Percentiles rank a stretch among this genome's conserved stretches.
phyloP scores from a whole-genome alignment of 805 yeast species.

The Cyberlindnera sargentensis region DNA sequence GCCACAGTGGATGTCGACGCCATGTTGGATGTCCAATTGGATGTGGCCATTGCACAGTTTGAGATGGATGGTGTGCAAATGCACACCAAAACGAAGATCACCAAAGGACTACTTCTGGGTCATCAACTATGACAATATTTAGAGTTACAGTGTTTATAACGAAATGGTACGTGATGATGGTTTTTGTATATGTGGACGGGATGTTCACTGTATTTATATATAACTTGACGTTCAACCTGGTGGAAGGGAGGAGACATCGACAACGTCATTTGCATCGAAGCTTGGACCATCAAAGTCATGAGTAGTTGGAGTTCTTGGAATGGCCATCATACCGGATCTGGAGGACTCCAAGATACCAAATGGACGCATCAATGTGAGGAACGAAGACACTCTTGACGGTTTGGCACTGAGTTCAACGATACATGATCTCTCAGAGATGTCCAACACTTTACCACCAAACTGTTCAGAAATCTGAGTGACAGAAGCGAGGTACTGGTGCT shows the following conservation, averaged over 20 bases:
- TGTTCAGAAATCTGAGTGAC: conserved; percentile 72
- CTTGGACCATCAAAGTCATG: conserved; percentile 44
- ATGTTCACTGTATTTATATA: not conserved
- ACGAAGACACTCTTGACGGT: conserved; percentile 82
- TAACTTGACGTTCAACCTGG: conserved; percentile 64
- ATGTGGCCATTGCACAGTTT: conserved; percentile 28
- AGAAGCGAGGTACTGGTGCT: conserved; percentile 81
- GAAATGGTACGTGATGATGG: not conserved
- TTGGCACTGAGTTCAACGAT: conserved; percentile 92
- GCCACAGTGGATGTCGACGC: conserved; percentile 31
- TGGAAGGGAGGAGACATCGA: conserved; percentile 85
- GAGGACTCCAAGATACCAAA: conserved; percentile 96
- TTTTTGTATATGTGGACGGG: not conserved
- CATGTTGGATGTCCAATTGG: conserved; percentile 28
- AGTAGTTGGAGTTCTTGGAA: conserved; percentile 78
- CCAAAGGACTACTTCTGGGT: not conserved
- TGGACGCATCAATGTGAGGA: conserved; percentile 85
- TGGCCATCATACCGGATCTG: conserved; percentile 97
- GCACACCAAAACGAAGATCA: conserved; percentile 22
- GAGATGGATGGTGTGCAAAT: conserved; percentile 24
- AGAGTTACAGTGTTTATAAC: not conserved
- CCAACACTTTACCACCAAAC: conserved; percentile 91
- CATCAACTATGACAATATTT: too few relatives aligned
- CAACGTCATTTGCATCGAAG: conserved; percentile 58
- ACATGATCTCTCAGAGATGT: conserved; percentile 88